A percentile compares a stretch with the other conserved stretches of the same genome.
phyloP scores from a whole-genome alignment of 2,329 filamentous ascomycete genomes.

The Plectosphaerella plurivora region DNA sequence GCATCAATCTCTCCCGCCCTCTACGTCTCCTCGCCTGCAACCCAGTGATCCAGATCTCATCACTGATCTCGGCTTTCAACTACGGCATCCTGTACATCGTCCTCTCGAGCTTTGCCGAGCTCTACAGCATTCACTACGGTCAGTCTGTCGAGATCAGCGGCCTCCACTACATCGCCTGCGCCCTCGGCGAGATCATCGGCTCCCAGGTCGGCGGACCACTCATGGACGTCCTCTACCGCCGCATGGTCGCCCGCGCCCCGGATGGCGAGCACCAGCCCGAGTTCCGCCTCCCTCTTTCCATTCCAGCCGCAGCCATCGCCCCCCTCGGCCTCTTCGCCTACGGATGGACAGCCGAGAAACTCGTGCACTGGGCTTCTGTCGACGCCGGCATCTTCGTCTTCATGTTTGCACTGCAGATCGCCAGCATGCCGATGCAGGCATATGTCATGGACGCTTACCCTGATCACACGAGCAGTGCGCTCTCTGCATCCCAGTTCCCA shows the following conservation, averaged over 20 bases:
- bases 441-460: slow-evolving; percentile 44
- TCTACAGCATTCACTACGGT: slow-evolving; percentile 39
- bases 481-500: slow-evolving; percentile 38
- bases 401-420: slow-evolving; percentile 30
- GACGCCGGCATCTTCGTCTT: slow-evolving; percentile 37
- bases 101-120: slow-evolving; percentile 41
- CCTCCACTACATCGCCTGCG: slow-evolving; percentile 45
- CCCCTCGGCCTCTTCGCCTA: slow-evolving; percentile 40
- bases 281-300: slow-evolving; percentile 37
- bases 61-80: slow-evolving; percentile 40
- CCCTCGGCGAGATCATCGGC: slow-evolving; percentile 45
- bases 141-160: slow-evolving; percentile 38
- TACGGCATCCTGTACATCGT: slow-evolving; percentile 48
- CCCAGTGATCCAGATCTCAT: slow-evolving; percentile 41
- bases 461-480: slow-evolving; percentile 39
- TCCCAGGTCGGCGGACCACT: slow-evolving; percentile 34
- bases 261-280: slow-evolving; percentile 31
- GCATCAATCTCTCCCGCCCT: slow-evolving; percentile 65
- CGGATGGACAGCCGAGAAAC: slow-evolving; percentile 38
- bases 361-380: slow-evolving; percentile 40
- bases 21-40: slow-evolving; percentile 40
- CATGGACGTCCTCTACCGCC: slow-evolving; percentile 40
- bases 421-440: slow-evolving; percentile 39
- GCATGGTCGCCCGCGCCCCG: slow-evolving; percentile 44
- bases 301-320: slow-evolving; percentile 32